These are phyloP conservation scores for Tilletia indica DNA, from an alignment of 1,284 basidiomycete genomes.

Conservation along the genomic window DNA sequence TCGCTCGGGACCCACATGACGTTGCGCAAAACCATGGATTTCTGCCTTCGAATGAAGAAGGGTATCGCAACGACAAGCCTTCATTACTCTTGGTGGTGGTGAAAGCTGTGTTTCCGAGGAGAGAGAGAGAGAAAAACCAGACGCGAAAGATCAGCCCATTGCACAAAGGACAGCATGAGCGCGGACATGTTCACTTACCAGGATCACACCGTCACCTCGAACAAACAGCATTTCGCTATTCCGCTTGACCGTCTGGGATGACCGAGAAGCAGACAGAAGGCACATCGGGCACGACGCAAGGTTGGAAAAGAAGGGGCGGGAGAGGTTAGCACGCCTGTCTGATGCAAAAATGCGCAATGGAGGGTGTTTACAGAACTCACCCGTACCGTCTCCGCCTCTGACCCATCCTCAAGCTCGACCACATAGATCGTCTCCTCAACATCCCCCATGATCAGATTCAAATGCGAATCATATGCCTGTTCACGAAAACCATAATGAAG, in stretches of 20 bases:
- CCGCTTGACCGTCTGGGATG: slow-evolving; percentile 80
- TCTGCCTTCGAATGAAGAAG: too few relatives aligned
- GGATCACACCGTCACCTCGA: slow-evolving; percentile 65
- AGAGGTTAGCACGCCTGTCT: too few relatives aligned
- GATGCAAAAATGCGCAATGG: too few relatives aligned
- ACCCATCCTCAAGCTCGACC: slow-evolving; percentile 57
- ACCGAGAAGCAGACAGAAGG: not conserved
- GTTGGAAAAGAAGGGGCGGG: too few relatives aligned
- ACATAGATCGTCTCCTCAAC: slow-evolving; percentile 73
- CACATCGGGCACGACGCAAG: not conserved
- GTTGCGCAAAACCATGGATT: too few relatives aligned
- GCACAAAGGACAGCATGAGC: too few relatives aligned
- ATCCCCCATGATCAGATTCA: slow-evolving; percentile 96
- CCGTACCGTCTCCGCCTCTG: slow-evolving; percentile 57
- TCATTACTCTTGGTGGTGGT: slow-evolving; percentile 34
- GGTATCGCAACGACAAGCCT: too few relatives aligned
- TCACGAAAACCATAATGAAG: too few relatives aligned
- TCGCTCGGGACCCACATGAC: too few relatives aligned
- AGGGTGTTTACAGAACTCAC: too few relatives aligned
- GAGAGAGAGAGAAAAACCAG: too few relatives aligned
- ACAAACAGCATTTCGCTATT: slow-evolving; percentile 99
- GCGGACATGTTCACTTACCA: slow-evolving; percentile 36
- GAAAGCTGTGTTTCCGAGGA: slow-evolving; percentile 27
- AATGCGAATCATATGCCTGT: slow-evolving; percentile 92
- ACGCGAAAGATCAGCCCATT: too few relatives aligned